Percentiles rank a stretch among this genome's conserved stretches.
These are phyloP conservation scores for Aegilops longissima DNA, from an alignment of 176 grass and related monocot genomes.

Conservation along the genomic window DNA sequence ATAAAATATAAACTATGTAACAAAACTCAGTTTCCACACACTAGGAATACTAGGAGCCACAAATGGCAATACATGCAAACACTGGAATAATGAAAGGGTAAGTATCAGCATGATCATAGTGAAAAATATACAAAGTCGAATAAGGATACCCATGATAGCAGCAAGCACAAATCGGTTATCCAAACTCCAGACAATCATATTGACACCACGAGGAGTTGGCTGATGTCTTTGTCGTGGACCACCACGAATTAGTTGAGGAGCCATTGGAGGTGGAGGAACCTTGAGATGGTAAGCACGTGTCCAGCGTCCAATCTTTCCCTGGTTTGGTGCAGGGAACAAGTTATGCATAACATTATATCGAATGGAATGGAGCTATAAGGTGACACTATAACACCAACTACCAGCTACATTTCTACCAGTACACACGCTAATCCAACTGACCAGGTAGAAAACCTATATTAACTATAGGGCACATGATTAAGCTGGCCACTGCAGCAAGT, in stretches of 20 bases:
- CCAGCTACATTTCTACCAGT: constrained; percentile 9
- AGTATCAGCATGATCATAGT: constrained; percentile 3
- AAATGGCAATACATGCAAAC: constrained; percentile 25
- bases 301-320: constrained; percentile 98
- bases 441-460: constrained; percentile 9
- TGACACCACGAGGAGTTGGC: constrained; percentile 95
- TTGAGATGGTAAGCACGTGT: constrained; percentile 99
- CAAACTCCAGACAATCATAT: constrained; percentile 99
- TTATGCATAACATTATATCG: constrained; percentile 10
- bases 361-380: constrained; percentile 19
- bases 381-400: constrained; percentile 3
- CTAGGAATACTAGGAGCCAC: background rate
- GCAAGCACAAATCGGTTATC: constrained; percentile 99
- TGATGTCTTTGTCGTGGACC: constrained; percentile 96
- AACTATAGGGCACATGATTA: background rate
- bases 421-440: background rate
- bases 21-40: background rate
- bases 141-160: constrained; percentile 87
- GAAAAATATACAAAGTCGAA: constrained; percentile 23
- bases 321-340: constrained; percentile 26
- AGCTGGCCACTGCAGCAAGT: background rate
- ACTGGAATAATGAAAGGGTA: background rate
- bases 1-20: constrained; percentile 11
- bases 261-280: constrained; percentile 94
- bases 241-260: constrained; percentile 78